Percentiles rank a stretch among this genome's conserved stretches.
These are phyloP conservation scores for Amanita pallidorosea DNA, from an alignment of 768 basidiomycete genomes.

Conservation along the genomic window DNA sequence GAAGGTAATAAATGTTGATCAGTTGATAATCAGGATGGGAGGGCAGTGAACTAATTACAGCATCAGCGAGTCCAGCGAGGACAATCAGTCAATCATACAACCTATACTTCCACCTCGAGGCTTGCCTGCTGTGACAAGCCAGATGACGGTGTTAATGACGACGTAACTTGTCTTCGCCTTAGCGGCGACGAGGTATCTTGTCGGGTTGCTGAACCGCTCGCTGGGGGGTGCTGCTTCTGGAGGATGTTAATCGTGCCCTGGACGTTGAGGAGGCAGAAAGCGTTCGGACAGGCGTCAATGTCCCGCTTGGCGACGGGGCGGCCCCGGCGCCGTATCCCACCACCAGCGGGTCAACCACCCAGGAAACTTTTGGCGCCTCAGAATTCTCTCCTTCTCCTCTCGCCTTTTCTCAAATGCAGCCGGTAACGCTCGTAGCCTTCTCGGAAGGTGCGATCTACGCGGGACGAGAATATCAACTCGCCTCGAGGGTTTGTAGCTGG, in stretches of 20 bases:
- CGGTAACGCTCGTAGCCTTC: conserved; percentile 93
- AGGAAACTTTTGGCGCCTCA: conserved; percentile 19
- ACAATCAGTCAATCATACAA: background rate
- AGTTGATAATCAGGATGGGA: background rate
- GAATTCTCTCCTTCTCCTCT: conserved; percentile 45
- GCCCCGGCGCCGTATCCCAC: background rate
- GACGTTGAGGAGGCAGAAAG: conserved; percentile 1
- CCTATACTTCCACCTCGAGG: background rate
- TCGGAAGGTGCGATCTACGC: conserved; percentile 71
- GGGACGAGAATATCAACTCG: conserved; percentile 91
- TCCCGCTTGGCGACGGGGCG: background rate
- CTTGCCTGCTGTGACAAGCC: background rate
- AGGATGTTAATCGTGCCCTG: conserved; percentile 1
- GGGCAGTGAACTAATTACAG: background rate
- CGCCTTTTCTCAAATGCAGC: conserved; percentile 74
- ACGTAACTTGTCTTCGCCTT: background rate
- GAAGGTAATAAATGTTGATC: too few relatives aligned
- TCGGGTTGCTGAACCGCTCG: background rate
- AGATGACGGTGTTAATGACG: background rate
- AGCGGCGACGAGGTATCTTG: background rate
- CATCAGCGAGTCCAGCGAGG: background rate
- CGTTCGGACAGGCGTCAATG: conserved; percentile 1
- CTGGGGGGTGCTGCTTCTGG: conserved; percentile 5
- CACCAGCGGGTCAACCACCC: conserved; percentile 14
- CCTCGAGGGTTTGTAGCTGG: conserved; percentile 86